A percentile compares a stretch with the other conserved stretches of the same genome.
Evolutionary conservation across 805 yeast genomes (phyloP).

Genomic region (Metschnikowia santaceciliae): DNA sequence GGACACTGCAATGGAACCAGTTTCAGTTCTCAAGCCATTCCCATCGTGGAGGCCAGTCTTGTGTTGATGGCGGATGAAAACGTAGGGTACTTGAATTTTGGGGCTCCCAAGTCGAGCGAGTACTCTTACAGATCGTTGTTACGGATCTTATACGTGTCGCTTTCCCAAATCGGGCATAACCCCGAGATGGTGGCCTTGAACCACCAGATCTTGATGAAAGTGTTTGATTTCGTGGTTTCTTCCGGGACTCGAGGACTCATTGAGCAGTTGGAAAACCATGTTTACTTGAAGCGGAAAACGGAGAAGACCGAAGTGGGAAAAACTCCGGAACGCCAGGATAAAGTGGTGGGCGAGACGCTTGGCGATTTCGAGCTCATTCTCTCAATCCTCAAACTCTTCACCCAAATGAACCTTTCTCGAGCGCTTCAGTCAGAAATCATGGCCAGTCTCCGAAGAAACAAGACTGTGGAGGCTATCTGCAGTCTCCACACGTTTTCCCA

Average conservation of each 20-base stretch:
- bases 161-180: constrained; percentile 42
- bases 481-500: constrained; percentile 69
- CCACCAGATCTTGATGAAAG: constrained; percentile 49
- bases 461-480: constrained; percentile 58
- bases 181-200: constrained; percentile 40
- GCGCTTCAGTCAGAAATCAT: constrained; percentile 50
- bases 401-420: constrained; percentile 44
- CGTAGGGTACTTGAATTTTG: constrained; percentile 43
- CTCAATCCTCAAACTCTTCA: constrained; percentile 58
- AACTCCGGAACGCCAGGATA: no score
- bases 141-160: constrained; percentile 49
- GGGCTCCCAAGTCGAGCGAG: constrained; percentile 26
- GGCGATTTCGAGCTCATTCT: constrained; percentile 65
- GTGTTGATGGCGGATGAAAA: constrained; percentile 47
- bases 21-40: constrained; percentile 25
- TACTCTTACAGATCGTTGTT: constrained; percentile 52
- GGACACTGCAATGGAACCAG: constrained; percentile 30
- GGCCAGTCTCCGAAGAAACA: constrained; percentile 49
- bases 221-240: constrained; percentile 61
- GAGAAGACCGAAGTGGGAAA: no score
- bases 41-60: constrained; percentile 41
- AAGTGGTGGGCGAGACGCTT: constrained; percentile 42
- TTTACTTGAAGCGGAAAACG: constrained; percentile 36
- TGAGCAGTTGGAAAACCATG: constrained; percentile 55
- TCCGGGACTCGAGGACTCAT: constrained; percentile 61